Conservation (phyloP, 495 filamentous ascomycete species). For the Aspergillus bertholletiae region DNA sequence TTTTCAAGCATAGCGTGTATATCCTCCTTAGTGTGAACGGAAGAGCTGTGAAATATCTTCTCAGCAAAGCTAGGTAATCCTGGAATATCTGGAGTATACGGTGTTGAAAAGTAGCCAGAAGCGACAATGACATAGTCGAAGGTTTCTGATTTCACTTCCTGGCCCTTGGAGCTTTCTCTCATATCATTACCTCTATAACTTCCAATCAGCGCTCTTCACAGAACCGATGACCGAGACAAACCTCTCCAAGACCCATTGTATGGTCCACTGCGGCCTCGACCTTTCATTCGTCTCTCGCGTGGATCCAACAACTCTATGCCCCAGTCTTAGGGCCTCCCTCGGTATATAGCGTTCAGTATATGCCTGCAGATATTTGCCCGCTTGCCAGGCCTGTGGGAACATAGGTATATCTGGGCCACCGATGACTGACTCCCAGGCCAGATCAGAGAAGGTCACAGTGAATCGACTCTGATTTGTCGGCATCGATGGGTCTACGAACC, state of each 20-base stretch:
- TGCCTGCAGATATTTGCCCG: constrained; percentile 66
- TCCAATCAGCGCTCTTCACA: background rate
- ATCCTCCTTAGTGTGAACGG: constrained; percentile 26
- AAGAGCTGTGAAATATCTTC: constrained; percentile 60
- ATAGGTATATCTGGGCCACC: constrained; percentile 41
- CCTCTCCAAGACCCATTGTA: constrained; percentile 41
- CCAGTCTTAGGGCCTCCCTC: constrained; percentile 43
- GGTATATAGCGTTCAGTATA: constrained; percentile 60
- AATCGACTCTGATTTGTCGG: constrained; percentile 75
- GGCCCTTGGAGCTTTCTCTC: constrained; percentile 4
- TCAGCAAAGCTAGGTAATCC: constrained; percentile 26
- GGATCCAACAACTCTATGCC: constrained; percentile 48
- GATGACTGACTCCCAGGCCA: constrained; percentile 59
- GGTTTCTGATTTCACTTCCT: constrained; percentile 20
- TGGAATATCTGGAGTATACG: constrained; percentile 49
- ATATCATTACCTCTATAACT: background rate
- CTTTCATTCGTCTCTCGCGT: constrained; percentile 24
- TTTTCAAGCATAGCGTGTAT: constrained; percentile 13
- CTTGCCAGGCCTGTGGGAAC: constrained; percentile 72
- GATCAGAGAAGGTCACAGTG: constrained; percentile 75
- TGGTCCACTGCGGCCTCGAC: constrained; percentile 46
- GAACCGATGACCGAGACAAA: constrained; percentile 8
- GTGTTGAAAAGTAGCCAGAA: constrained; percentile 71
- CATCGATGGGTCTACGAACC: constrained; percentile 63
- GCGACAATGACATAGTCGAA: constrained; percentile 76